phyloP scores from a whole-genome alignment of 495 filamentous ascomycete species.

The Darksidea phi region DNA sequence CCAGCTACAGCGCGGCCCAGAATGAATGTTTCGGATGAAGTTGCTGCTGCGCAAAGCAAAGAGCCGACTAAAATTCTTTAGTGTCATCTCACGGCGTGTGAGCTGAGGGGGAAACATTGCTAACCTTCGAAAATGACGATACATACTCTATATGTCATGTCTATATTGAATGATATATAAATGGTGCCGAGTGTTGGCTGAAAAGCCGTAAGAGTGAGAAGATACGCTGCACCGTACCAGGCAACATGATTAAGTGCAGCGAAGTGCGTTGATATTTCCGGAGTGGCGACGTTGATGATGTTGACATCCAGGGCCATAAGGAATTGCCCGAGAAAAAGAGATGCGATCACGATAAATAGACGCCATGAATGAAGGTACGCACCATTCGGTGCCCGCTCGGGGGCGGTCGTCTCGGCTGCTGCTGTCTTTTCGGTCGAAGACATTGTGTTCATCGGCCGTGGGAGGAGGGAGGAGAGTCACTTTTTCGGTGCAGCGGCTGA shows the following conservation, averaged over 20 bases:
- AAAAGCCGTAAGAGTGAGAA: conserved; percentile 38
- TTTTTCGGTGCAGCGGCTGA: too few species aligned
- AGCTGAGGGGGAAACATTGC: not conserved
- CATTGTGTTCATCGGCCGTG: too few species aligned
- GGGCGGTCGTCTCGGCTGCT: too few species aligned
- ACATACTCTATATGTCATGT: conserved; percentile 27
- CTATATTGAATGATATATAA: conserved; percentile 36
- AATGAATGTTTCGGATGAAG: conserved; percentile 48
- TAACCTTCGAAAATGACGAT: conserved; percentile 39
- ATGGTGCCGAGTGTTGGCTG: conserved; percentile 39
- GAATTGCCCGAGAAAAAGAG: conserved; percentile 24
- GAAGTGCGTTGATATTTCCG: conserved; percentile 36
- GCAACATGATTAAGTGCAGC: conserved; percentile 37
- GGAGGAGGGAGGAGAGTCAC: too few species aligned
- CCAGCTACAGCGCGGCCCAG: conserved; percentile 50
- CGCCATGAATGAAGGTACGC: not conserved
- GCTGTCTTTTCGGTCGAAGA: too few species aligned
- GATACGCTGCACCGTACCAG: conserved; percentile 41
- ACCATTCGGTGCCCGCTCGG: too few species aligned
- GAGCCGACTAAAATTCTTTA: conserved; percentile 43
- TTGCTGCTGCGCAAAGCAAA: conserved; percentile 47
- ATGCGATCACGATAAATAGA: not conserved
- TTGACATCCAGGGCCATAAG: conserved; percentile 35
- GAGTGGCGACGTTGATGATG: conserved; percentile 39
- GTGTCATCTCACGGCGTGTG: not conserved